Percentiles rank a stretch among this genome's conserved stretches.
These are phyloP conservation scores for Amaranthus cruentus DNA, from an alignment of 148 eudicot genomes.

Conservation along the genomic window DNA sequence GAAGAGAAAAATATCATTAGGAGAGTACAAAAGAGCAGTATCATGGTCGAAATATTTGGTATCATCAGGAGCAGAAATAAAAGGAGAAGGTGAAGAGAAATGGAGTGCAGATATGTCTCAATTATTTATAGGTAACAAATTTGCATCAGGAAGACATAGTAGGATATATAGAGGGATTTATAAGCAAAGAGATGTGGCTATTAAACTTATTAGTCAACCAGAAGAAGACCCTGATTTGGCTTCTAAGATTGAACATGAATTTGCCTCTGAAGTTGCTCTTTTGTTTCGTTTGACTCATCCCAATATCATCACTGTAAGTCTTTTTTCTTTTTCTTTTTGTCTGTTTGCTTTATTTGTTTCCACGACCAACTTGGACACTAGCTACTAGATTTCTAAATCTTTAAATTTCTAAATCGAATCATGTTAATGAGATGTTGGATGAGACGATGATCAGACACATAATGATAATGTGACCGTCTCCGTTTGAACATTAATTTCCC, in stretches of 20 bases:
- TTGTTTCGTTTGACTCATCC: constrained; percentile 70
- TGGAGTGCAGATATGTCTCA: constrained; percentile 99
- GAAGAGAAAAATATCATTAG: constrained; percentile 62
- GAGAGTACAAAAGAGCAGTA: constrained; percentile 70
- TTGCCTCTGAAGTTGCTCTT: constrained; percentile 72
- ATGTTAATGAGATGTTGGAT: too few species aligned
- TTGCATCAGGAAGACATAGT: constrained; percentile 88
- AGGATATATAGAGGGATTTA: constrained; percentile 89
- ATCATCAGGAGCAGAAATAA: constrained; percentile 75
- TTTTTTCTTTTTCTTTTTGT: neutral
- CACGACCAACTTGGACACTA: too few species aligned
- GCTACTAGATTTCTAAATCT: too few species aligned
- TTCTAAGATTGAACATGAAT: constrained; percentile 60
- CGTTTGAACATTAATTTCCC: too few species aligned
- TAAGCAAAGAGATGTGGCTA: constrained; percentile 76
- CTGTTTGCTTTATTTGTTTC: neutral
- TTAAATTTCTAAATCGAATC: too few species aligned
- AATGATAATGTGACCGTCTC: too few species aligned
- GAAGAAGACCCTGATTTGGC: constrained; percentile 87
- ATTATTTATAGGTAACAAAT: constrained; percentile 70
- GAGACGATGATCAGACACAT: too few species aligned
- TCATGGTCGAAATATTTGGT: constrained; percentile 97
- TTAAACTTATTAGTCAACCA: constrained; percentile 92
- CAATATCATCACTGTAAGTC: constrained; percentile 79
- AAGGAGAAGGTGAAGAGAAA: constrained; percentile 64